Evolutionary conservation across 2,329 filamentous ascomycete species (phyloP), one percentile per base, ranked within the genome.

Genomic region (Diaporthe citriasiana): DNA sequence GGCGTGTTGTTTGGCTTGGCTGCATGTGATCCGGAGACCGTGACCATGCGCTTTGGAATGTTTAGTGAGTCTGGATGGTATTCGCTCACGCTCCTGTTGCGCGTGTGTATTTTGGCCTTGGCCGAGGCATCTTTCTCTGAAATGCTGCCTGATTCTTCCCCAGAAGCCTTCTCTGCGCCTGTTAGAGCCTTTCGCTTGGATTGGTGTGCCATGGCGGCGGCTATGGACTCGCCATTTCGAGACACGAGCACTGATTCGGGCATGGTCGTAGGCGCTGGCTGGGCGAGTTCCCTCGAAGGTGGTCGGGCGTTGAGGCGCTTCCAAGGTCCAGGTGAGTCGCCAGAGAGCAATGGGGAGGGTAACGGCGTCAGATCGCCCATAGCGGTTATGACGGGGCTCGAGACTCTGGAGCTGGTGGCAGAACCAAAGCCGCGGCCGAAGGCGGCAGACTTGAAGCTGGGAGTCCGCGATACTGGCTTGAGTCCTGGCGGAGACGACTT

Each of bases 21-120:
- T 76, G 81, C 80, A 73, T 90, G 90, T 3, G 91, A 86, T 0
- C 91, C 91, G 8, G 93, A 93, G 22, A 97, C 91, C 0, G 93
- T 94, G 72, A 94, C 89, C 76, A 94, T 92, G 56, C 95, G 90
- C 79, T 91, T 93, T 0, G 92, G 88, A 66, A 93, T 89, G 56
- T 91, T 87, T 76, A 93, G 86, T 7, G 90, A 85, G 71, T 97
- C 93, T 2, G 95, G 95, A 0, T 91, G 88, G 82, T 97, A 98
- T 77, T 98, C 95, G 84, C 95, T 98, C 35, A 97, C 85, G 82
- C 95, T 98, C 78, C 95, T 89, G 81, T 97, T 95, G 74, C 94
- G 90, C 17, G 86, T 86, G 81, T 94, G 93, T 19, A 77, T 55
- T 78, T 82, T 72, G 40, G 79, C 80, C 72, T 81, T 80, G 47